Evolutionary conservation across 1,139 yeast species (phyloP), one percentile per base, ranked within the genome.

Genomic region (Spathaspora sp.): DNA sequence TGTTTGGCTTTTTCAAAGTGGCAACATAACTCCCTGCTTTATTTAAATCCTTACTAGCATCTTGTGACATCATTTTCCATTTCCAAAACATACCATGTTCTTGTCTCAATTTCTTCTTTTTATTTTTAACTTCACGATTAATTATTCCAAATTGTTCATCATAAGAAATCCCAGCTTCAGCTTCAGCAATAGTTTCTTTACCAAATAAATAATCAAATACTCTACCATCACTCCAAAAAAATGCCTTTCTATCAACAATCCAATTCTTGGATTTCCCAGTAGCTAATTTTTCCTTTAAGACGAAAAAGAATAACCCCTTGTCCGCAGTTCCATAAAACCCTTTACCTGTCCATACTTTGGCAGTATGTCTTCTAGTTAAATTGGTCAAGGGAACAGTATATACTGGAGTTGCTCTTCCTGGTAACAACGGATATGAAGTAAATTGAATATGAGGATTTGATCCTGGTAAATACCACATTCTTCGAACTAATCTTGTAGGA

Each of bases 191-290:
- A 1, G 88, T 67, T 60, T 88, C 95, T 57, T 86, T 84, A 27
- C 95, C 95, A 57, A 89, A 86, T 25, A 89, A 59, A 47, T 81
- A 80, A 64, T 89, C 96, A 65, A 84, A 86, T 2, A 89, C 86
- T 49, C 96, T 74, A 7, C 96, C 96, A 62, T 89, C 96, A 29
- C 93, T 89, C 96, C 96, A 89, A 67, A 87, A 89, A 74, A 71
- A 87, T 15, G 96, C 96, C 57, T 82, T 84, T 53, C 96, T 74
- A 61, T 89, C 96, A 18, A 88, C 84, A 16, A 87, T 72, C 90
- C 93, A 88, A 42, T 86, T 89, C 43, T 79, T 71, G n/a, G 46
- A 46, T 25, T 51, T 53, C 48, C 73, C 71, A 43, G 70, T 68
- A 7, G 53, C 49, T 16, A 58, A 55, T 3, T 59, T 47, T 57